Percentiles rank a stretch among this genome's conserved stretches.
Evolutionary conservation across 345 rosid species (phyloP).

Genomic region (Populus ilicifolia): DNA sequence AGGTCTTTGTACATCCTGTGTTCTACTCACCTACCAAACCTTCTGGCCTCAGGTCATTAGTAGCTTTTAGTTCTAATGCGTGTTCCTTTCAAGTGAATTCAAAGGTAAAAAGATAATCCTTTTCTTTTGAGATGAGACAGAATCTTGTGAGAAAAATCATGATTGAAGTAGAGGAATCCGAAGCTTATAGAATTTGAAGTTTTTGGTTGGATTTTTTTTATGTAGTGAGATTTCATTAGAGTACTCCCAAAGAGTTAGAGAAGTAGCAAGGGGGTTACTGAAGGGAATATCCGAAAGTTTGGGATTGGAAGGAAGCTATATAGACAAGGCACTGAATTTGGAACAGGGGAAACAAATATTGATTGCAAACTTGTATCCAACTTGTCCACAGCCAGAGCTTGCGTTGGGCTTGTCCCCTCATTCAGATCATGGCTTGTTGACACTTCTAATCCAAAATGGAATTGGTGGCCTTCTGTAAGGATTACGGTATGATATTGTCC

Average conservation of each 20-base stretch:
- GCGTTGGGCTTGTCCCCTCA: slow-evolving; percentile 60
- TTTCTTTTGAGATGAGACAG: too few relatives aligned
- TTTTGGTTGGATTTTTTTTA: too few relatives aligned
- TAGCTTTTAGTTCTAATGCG: too few relatives aligned
- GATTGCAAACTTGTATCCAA: slow-evolving; percentile 42
- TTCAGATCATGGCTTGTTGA: slow-evolving; percentile 54
- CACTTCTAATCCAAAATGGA: slow-evolving; percentile 41
- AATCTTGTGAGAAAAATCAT: too few relatives aligned
- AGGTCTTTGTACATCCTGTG: slow-evolving; percentile 37
- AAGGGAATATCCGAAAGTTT: slow-evolving; percentile 49
- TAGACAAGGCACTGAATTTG: slow-evolving; percentile 26
- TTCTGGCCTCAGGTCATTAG: slow-evolving; percentile 32
- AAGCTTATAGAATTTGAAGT: too few relatives aligned
- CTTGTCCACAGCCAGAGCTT: slow-evolving; percentile 54
- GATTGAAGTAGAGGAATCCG: too few relatives aligned
- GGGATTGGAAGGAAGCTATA: slow-evolving; percentile 35
- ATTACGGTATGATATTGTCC: too few relatives aligned
- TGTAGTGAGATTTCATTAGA: slow-evolving; percentile 34
- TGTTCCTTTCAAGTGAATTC: too few relatives aligned
- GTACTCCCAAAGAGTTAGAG: slow-evolving; percentile 28
- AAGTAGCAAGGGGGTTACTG: slow-evolving; percentile 31
- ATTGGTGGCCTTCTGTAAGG: slow-evolving; percentile 42
- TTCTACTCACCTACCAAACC: slow-evolving; percentile 50
- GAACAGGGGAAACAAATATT: slow-evolving; percentile 32
- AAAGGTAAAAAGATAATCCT: too few relatives aligned